Conservation (phyloP, 306 rosid genomes). For the Rosa multiflora region DNA sequence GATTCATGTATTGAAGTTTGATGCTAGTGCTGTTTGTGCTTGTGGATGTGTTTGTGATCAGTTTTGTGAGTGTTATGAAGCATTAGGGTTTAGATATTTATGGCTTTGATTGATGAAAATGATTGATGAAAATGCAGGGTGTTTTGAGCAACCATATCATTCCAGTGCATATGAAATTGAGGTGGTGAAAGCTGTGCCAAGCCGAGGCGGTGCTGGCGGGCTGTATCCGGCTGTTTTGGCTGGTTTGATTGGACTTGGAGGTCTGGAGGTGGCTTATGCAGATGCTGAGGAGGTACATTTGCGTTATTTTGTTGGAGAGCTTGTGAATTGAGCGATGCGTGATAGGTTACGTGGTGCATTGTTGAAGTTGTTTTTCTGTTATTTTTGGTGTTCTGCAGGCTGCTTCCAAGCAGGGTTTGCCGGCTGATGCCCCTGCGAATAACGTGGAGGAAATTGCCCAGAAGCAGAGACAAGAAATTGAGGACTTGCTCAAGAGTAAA, state of each 20-base stretch:
- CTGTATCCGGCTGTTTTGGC: slow-evolving; percentile 41
- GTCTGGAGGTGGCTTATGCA: slow-evolving; percentile 44
- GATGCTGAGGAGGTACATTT: slow-evolving; percentile 51
- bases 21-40: no score
- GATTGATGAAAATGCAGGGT: no score
- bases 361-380: slow-evolving; percentile 7
- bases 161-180: slow-evolving; percentile 32
- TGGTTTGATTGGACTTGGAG: slow-evolving; percentile 53
- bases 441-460: slow-evolving; percentile 52
- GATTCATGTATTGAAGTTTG: no score
- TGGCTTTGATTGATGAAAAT: no score
- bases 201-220: slow-evolving; percentile 23
- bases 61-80: no score
- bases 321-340: background rate
- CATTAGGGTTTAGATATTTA: no score
- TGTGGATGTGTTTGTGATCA: no score
- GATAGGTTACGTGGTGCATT: slow-evolving; percentile 1
- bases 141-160: slow-evolving; percentile 9
- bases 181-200: slow-evolving; percentile 20
- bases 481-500: slow-evolving; percentile 48
- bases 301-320: background rate
- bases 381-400: slow-evolving; percentile 22
- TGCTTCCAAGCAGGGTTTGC: slow-evolving; percentile 27
- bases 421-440: slow-evolving; percentile 28
- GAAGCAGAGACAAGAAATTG: slow-evolving; percentile 56